Evolutionary conservation across 1,284 basidiomycete genomes (phyloP).

Genomic region (Puccinia triticina): DNA sequence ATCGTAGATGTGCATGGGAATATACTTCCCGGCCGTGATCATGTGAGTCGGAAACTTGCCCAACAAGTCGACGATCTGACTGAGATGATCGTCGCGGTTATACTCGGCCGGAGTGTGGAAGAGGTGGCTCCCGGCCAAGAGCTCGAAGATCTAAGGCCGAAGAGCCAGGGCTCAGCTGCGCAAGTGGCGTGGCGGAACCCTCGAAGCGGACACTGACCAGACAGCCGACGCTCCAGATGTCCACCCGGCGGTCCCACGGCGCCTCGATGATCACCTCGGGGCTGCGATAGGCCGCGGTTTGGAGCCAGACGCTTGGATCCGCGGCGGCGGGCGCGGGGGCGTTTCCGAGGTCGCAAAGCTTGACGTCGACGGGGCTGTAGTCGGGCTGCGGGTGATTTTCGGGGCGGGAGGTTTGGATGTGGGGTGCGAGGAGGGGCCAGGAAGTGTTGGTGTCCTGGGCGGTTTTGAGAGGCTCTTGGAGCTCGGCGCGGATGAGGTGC

Average conservation of each 20-base stretch:
- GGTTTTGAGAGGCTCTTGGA: conserved; percentile 67
- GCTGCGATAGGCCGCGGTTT: conserved; percentile 94
- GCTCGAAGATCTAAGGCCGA: conserved; percentile 69
- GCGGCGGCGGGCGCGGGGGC: conserved; percentile 61
- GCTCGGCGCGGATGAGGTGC: conserved; percentile 82
- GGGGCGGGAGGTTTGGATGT: not conserved
- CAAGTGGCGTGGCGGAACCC: no score
- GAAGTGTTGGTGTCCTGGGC: conserved; percentile 66
- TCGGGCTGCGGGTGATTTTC: conserved; percentile 64
- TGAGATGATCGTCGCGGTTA: conserved; percentile 98
- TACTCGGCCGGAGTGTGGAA: conserved; percentile 86
- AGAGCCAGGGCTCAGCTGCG: no score
- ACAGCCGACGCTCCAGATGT: conserved; percentile 94
- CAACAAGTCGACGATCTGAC: conserved; percentile 96
- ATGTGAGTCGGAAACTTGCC: conserved; percentile 82
- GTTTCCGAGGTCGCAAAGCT: conserved; percentile 96
- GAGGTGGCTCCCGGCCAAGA: conserved; percentile 81
- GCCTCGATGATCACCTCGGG: conserved; percentile 96
- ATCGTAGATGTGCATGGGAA: conserved; percentile 89
- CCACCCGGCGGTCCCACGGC: conserved; percentile 91
- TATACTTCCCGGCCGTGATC: conserved; percentile 90
- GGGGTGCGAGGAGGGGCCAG: conserved; percentile 35
- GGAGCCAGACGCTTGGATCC: conserved; percentile 66
- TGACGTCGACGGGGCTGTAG: conserved; percentile 88
- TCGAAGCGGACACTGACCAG: conserved; percentile 67